Conservation (phyloP, 371 early-diverging fungal genomes). For the Mucor ambiguus region DNA sequence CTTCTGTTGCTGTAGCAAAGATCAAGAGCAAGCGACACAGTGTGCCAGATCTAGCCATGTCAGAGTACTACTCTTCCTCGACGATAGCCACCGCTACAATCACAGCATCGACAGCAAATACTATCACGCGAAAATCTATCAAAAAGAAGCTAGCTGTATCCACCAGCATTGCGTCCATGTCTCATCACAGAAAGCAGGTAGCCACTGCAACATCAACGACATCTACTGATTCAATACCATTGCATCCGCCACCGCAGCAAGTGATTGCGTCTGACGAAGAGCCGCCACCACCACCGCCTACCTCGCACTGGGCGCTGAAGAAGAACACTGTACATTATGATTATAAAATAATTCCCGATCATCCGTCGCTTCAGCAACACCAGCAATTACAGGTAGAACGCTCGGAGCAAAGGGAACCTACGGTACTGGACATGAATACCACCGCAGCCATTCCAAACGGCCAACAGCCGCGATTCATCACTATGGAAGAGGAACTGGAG, state of each 20-base stretch:
- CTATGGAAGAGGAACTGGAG: slow-evolving; percentile 18
- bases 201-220: neutral
- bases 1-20: neutral
- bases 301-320: slow-evolving; percentile 8
- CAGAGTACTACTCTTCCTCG: slow-evolving; percentile 7
- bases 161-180: neutral
- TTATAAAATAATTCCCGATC: slow-evolving; percentile 18
- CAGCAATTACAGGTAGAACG: no score
- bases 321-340: slow-evolving; percentile 2
- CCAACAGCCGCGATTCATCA: slow-evolving; percentile 11
- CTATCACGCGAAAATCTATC: neutral
- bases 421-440: neutral
- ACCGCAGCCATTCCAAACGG: neutral
- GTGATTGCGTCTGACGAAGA: neutral
- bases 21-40: neutral
- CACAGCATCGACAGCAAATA: neutral
- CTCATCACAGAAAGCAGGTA: neutral
- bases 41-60: slow-evolving; percentile 1
- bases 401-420: neutral
- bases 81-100: no score
- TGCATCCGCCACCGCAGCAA: neutral
- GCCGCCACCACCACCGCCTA: slow-evolving; percentile 5
- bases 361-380: neutral
- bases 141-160: slow-evolving; percentile 3
- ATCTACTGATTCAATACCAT: neutral